Evolutionary conservation across 306 rosid genomes (phyloP).

Genomic region (Lathyrus tuberosus): DNA sequence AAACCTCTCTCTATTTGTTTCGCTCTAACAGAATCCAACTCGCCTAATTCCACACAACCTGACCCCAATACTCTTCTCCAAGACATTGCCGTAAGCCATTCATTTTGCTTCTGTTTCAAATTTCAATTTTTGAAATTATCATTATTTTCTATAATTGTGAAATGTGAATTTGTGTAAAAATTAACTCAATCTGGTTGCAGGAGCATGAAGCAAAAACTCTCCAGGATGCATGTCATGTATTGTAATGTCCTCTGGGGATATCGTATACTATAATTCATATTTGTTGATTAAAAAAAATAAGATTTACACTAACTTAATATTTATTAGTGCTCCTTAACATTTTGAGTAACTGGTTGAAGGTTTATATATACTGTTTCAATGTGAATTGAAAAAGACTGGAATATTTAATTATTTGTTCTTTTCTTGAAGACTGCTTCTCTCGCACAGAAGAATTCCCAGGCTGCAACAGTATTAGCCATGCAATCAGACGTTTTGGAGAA

Average conservation of each 20-base stretch:
- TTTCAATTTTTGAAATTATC: background rate
- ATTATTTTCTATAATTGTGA: background rate
- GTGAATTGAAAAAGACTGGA: slow-evolving; percentile 1
- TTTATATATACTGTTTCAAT: slow-evolving; percentile 23
- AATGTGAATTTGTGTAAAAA: background rate
- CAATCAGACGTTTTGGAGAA: slow-evolving; percentile 84
- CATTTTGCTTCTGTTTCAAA: background rate
- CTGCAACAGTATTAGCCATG: slow-evolving; percentile 71
- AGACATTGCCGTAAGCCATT: slow-evolving; percentile 59
- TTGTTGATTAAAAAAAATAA: background rate
- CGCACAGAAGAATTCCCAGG: slow-evolving; percentile 83
- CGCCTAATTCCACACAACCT: slow-evolving; percentile 63
- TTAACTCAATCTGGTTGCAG: background rate
- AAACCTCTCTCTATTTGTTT: slow-evolving; percentile 50
- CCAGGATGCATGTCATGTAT: background rate
- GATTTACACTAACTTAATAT: slow-evolving; percentile 9
- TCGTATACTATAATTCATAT: background rate
- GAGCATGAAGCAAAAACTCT: slow-evolving; percentile 5
- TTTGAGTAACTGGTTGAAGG: slow-evolving; percentile 27
- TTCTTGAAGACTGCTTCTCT: slow-evolving; percentile 77
- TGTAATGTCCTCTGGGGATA: background rate
- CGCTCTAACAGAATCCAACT: slow-evolving; percentile 75
- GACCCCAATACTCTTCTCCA: slow-evolving; percentile 62
- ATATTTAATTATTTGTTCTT: slow-evolving; percentile 42
- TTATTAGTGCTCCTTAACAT: slow-evolving; percentile 9